A percentile compares a stretch with the other conserved stretches of the same genome.
Conservation (phyloP, 805 yeast species). For the Candida xyloterini region DNA sequence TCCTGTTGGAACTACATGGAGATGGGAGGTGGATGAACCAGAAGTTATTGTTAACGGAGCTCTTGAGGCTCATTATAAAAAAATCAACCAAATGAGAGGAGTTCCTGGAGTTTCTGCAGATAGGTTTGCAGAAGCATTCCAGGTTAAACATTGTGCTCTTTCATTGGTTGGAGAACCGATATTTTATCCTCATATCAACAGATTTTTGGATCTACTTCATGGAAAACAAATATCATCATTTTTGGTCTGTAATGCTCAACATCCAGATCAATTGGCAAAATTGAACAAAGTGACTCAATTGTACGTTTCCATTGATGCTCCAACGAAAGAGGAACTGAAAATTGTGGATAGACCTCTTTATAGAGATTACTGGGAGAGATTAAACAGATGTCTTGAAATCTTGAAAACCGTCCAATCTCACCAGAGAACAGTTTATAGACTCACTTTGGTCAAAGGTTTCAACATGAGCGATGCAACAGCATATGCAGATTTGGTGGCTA, state of each 20-base stretch:
- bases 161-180: slow-evolving; percentile 95
- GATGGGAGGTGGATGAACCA: slow-evolving; percentile 94
- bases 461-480: slow-evolving; percentile 77
- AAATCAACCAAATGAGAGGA: slow-evolving; percentile 92
- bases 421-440: slow-evolving; percentile 87
- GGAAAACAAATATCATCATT: slow-evolving; percentile 78
- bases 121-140: slow-evolving; percentile 86
- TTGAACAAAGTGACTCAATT: slow-evolving; percentile 81
- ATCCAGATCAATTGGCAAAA: slow-evolving; percentile 74
- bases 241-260: slow-evolving; percentile 94
- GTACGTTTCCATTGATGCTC: slow-evolving; percentile 91
- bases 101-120: slow-evolving; percentile 92
- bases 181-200: slow-evolving; percentile 87
- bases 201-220: slow-evolving; percentile 77
- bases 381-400: slow-evolving; percentile 76
- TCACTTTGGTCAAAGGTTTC: slow-evolving; percentile 90
- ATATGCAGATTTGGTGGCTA: slow-evolving; percentile 82
- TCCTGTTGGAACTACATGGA: slow-evolving; percentile 94
- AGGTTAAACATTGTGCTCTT: slow-evolving; percentile 86
- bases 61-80: slow-evolving; percentile 81
- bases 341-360: slow-evolving; percentile 85
- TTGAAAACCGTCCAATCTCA: slow-evolving; percentile 67
- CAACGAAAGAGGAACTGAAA: slow-evolving; percentile 76
- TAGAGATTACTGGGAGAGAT: slow-evolving; percentile 90
- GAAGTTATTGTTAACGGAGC: slow-evolving; percentile 83